These are phyloP conservation scores for Penicillium mononematosum DNA, from an alignment of 495 filamentous ascomycete species.

Conservation along the genomic window DNA sequence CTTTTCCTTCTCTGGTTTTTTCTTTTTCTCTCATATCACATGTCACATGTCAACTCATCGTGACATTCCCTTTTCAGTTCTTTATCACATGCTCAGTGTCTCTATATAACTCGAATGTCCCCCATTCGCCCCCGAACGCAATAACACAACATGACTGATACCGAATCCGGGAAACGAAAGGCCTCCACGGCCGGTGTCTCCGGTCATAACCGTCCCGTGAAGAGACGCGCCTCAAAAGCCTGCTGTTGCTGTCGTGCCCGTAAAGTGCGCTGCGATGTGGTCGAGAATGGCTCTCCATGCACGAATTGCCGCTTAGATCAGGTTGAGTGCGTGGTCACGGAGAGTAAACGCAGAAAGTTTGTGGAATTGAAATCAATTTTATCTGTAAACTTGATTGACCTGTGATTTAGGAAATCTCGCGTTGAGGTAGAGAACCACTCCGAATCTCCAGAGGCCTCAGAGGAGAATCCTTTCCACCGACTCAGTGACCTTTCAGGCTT, in stretches of 20 bases:
- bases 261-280: slow-evolving; percentile 94
- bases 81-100: slow-evolving; percentile 3
- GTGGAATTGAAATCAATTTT: slow-evolving; percentile 18
- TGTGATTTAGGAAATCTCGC: slow-evolving; percentile 43
- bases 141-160: slow-evolving; percentile 35
- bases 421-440: slow-evolving; percentile 39
- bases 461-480: slow-evolving; percentile 36
- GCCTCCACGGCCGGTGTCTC: slow-evolving; percentile 42
- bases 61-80: slow-evolving; percentile 1
- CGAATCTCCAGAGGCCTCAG: slow-evolving; percentile 42
- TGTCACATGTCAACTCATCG: slow-evolving; percentile 4
- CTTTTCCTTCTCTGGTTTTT: slow-evolving; percentile 4
- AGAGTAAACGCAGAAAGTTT: slow-evolving; percentile 82
- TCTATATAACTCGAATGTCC: slow-evolving; percentile 19
- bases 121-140: slow-evolving; percentile 2
- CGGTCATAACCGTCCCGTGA: slow-evolving; percentile 57
- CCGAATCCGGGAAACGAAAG: slow-evolving; percentile 45
- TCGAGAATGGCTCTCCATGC: slow-evolving; percentile 81
- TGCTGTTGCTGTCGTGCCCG: slow-evolving; percentile 83
- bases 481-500: slow-evolving; percentile 33
- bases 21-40: neutral
- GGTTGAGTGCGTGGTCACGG: slow-evolving; percentile 84
- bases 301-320: slow-evolving; percentile 87
- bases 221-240: slow-evolving; percentile 81
- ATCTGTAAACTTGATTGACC: slow-evolving; percentile 17